Percentiles rank a stretch among this genome's conserved stretches.
Evolutionary conservation across 169 alveolate genomes (phyloP).

Genomic region (Plasmodium cynomolgi): DNA sequence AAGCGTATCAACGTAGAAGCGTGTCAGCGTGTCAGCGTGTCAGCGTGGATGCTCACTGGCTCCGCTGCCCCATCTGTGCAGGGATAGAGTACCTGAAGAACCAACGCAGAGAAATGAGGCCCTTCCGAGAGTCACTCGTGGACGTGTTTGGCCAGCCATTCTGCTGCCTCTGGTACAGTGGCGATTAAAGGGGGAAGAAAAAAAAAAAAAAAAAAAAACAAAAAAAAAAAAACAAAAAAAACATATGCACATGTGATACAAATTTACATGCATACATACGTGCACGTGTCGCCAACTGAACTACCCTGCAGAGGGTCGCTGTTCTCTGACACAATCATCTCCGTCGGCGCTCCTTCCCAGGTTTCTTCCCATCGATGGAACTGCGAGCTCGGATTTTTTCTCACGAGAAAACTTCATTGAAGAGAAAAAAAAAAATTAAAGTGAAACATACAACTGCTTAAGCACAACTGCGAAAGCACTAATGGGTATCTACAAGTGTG

Average conservation of each 20-base stretch:
- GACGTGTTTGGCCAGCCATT: conserved; percentile 63
- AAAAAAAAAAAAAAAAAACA: background rate
- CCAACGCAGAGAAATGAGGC: background rate
- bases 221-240: background rate
- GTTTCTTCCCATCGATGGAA: conserved; percentile 2
- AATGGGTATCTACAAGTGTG: background rate
- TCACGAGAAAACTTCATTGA: background rate
- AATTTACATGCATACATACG: background rate
- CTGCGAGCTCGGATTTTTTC: background rate
- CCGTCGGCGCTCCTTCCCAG: background rate
- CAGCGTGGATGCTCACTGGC: background rate
- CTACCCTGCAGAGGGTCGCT: background rate
- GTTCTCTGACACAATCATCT: background rate
- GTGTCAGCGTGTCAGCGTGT: background rate
- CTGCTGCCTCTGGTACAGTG: conserved; percentile 28
- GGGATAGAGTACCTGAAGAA: conserved; percentile 66
- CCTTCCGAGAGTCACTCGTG: conserved; percentile 29
- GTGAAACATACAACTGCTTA: background rate
- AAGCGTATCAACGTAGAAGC: background rate
- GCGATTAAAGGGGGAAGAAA: background rate
- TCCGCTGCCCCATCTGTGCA: background rate
- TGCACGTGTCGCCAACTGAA: background rate
- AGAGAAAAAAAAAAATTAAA: background rate
- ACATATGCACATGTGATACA: background rate
- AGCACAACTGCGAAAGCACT: background rate